Evolutionary conservation across 2,329 filamentous ascomycete genomes (phyloP), one percentile per base, ranked within the genome.

Genomic region (Colletotrichum endophyticum): DNA sequence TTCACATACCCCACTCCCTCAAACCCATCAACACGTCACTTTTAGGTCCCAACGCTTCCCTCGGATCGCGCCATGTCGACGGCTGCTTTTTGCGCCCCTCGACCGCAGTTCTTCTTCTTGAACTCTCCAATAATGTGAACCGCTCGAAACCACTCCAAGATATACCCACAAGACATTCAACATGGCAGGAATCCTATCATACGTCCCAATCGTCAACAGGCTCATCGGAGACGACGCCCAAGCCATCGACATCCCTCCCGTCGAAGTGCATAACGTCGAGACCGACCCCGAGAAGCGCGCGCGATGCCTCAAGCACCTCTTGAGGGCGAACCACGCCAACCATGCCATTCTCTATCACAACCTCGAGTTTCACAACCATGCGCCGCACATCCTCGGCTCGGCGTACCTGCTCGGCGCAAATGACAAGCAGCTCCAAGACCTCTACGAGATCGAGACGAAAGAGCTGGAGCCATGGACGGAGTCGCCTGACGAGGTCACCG

Each of bases 321-420:
- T 99, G 77, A 95, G 95, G 84, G 94, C 96, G 69, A 99, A 99
- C 84, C 97, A 99, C 86, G 93, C 94, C 79, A 98, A 97, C 83
- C 92, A 98, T 85, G 92, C 95, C 36, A 93, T 99, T 79, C 86
- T 98, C 71, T 97, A 95, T 84, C 92, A 96, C 83, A 84, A 94
- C 70, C 87, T 94, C 6, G 88, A 91, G 77, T 97, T 93, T 81
- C 92, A 97, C 86, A 99, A 99, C 82, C 95, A 98, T 85, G 89
- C 94, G 80, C 90, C 95, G 53, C 96, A 98, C 85, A 91, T 96
- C 69, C 90, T 99, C 15, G 93, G 92, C 79, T 95, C 96, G 8
- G 94, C 96, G 2, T 99, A 98, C 84, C 89, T 98, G 19, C 89
- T 99, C 12, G 96, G 96, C 28, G 96, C 93, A 57, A 90, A 91